These are phyloP conservation scores for Fraxinus nigra DNA, from an alignment of 305 asterid genomes.

Conservation along the genomic window DNA sequence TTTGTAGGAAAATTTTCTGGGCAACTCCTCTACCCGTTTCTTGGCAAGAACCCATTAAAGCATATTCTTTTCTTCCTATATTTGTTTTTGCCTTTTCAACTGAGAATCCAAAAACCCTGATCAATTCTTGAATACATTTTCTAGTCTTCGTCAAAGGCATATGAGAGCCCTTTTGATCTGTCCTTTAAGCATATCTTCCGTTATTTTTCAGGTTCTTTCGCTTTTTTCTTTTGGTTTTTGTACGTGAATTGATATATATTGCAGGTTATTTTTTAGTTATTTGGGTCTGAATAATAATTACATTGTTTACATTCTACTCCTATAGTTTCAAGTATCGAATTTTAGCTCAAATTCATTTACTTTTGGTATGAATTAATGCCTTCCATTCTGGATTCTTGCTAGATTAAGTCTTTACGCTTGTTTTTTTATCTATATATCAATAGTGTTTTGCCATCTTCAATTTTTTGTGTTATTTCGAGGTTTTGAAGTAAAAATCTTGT, in stretches of 20 bases:
- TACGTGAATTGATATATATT: constrained; percentile 4
- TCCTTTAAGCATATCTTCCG: background rate
- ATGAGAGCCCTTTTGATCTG: constrained; percentile 20
- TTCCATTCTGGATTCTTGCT: constrained; percentile 15
- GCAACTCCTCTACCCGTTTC: constrained; percentile 22
- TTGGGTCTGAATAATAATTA: constrained; percentile 1
- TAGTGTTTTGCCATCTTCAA: background rate
- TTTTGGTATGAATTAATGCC: constrained; percentile 5
- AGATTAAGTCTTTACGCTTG: constrained; percentile 1
- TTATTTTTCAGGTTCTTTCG: constrained; percentile 26
- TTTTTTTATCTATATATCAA: background rate
- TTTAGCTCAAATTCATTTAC: constrained; percentile 11
- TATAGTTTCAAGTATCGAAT: constrained; percentile 5
- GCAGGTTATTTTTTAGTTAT: constrained; percentile 15
- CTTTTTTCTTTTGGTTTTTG: background rate
- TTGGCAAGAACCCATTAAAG: constrained; percentile 22
- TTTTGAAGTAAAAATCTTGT: background rate
- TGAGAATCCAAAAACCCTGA: constrained; percentile 28
- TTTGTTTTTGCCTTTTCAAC: background rate
- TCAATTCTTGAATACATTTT: constrained; percentile 18
- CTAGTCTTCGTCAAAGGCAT: constrained; percentile 12
- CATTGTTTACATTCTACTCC: background rate
- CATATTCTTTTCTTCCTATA: constrained; percentile 31
- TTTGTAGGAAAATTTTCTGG: background rate
- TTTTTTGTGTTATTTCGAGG: background rate